Base-by-base conservation (phyloP, 179 eudicot genomes). In the Actinidia arguta region DNA sequence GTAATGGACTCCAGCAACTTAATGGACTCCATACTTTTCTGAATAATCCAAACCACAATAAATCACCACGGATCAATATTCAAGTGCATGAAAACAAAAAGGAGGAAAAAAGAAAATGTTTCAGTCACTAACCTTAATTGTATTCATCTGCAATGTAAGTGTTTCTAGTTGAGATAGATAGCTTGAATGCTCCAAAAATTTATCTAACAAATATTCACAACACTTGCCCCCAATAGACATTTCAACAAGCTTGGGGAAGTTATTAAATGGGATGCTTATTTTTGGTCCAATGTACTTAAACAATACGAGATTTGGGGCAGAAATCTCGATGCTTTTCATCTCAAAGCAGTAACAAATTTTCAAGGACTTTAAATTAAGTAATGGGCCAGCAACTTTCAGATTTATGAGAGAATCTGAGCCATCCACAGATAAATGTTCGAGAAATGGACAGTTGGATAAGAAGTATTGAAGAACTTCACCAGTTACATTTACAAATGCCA, bases 231-330 rank as follows among this genome's bases (percentile, higher is more conserved):
- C 86, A 47, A 86, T 80, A 13, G 82, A 78, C 54, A 86, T 27
- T 27, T 84, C 85, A 24, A n/a, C 63, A 48, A 87, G 83, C 87
- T 24, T 82, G n/a, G 81, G 82, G 17, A 82, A 80, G 76, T 82
- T 79, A 17, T 48, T 63, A 44, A 87, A 46, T 12, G 48, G n/a
- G 39, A 75, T 11, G 20, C 51, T 48, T n/a, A 82, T 70, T 63
- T 64, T 82, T 18, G 81, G 76, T 5, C 85, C 83, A 75, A 79
- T 31, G 73, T 69, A 81, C 16, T 78, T 48, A 51, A 83, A 83
- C 18, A 86, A 81, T 42, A 73, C 84, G 31, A 82, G 85, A 77
- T 84, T 82, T 14, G 67, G 24, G 12, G 83, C 84, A 27, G 42
- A 78, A 54, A 87, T 82, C 72, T 87, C 81, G 17, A 78, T 75